Evolutionary conservation across 2,329 filamentous ascomycete species (phyloP), one percentile per base, ranked within the genome.

Genomic region (Aspergillus terreus): DNA sequence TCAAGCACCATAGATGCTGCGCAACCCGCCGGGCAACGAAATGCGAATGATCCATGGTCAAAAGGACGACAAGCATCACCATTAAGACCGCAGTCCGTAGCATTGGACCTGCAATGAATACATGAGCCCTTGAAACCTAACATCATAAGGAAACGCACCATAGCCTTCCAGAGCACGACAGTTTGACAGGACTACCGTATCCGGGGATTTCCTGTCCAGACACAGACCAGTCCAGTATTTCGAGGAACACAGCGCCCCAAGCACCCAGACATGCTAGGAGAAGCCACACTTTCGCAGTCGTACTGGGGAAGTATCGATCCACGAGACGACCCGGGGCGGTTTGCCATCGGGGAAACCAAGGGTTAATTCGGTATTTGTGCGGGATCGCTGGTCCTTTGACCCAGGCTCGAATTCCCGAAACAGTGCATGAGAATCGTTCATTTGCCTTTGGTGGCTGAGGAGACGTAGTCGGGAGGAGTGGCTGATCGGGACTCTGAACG

Each of bases 1-100:
- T 82, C 78, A 2, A 81, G 66, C 2, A 82, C 60, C 35, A 79
- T 73, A 2, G 74, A 71, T 42, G 73, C 73, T 47, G 74, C 75
- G 62, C 82, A 84, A 46, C 80, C 78, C 6, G 82, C 78, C 3
- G 82, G 81, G 60, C 82, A 84, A 44, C 79, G 73, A 57, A 84
- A 84, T 0, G 81, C 73, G 56, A 83, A 75, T 1, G 72, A 74
- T 14, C 69, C 68, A 42, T 81, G 78, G 35, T 76, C 72, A 58
- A 84, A 84, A 0, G 81, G 81, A 15, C 78, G 77, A 60, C 81
- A 84, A 9, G 72, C 66, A 53, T 82, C 75, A 0, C 81, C 81
- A 62, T 83, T 77, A 3, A 83, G 56, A 2, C 81, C 81, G 58
- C 81, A 84, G n/a, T 65, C 58, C 0, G 68, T 71, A 6, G 72